Percentiles rank a stretch among this genome's conserved stretches.
These are phyloP conservation scores for Cyclotella cryptica DNA, from an alignment of 108 stramenopile species.

Conservation along the genomic window DNA sequence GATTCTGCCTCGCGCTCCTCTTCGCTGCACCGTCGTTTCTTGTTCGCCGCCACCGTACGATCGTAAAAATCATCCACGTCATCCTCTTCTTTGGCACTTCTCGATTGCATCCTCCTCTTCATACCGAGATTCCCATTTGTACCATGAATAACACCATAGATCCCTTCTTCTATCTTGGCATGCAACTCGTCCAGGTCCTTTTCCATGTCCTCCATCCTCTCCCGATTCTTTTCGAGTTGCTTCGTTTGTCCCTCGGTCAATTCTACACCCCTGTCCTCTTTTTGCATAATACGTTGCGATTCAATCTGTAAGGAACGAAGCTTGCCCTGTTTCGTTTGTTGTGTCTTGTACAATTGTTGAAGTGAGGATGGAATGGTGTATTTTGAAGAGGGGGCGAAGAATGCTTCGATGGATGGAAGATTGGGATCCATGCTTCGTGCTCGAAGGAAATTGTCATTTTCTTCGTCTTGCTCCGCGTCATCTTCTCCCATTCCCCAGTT, in stretches of 20 bases:
- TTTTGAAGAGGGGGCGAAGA: conserved; percentile 29
- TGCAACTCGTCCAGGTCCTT: conserved; percentile 55
- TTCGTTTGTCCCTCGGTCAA: conserved; percentile 74
- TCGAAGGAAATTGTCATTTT: no score
- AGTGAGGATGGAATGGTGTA: conserved; percentile 62
- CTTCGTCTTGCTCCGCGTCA: conserved; percentile 14
- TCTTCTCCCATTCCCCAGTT: conserved; percentile 64
- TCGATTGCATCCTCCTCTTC: conserved; percentile 4
- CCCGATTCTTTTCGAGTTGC: conserved; percentile 61
- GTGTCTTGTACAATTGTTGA: conserved; percentile 58
- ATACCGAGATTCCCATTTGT: conserved; percentile 10
- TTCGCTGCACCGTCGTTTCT: conserved; percentile 22
- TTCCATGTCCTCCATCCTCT: conserved; percentile 37
- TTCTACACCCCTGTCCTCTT: conserved; percentile 58
- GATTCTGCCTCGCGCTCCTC: no score
- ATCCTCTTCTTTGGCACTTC: conserved; percentile 32
- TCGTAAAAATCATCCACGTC: conserved; percentile 77
- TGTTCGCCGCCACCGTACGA: conserved; percentile 34
- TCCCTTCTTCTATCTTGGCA: conserved; percentile 54
- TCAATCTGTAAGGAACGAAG: conserved; percentile 68
- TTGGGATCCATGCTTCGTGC: conserved; percentile 15
- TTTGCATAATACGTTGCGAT: conserved; percentile 62
- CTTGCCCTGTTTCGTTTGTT: conserved; percentile 63
- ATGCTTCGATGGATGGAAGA: conserved; percentile 44
- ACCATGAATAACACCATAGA: conserved; percentile 44